Evolutionary conservation across 371 early-diverging fungal genomes (phyloP).

Genomic region (Amoeboaphelidium protococcarum): DNA sequence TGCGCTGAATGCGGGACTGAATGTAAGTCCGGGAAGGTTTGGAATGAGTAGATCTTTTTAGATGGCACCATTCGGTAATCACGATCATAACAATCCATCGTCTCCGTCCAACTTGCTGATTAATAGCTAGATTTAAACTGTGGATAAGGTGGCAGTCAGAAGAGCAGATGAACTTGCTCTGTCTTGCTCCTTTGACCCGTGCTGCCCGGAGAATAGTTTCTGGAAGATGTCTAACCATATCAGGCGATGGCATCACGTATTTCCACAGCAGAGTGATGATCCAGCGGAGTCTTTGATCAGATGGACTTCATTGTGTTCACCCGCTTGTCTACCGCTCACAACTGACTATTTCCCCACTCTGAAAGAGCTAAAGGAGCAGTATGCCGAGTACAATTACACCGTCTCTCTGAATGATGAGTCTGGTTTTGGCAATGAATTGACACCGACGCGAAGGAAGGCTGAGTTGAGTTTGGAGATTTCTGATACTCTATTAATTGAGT

Average conservation of each 20-base stretch:
- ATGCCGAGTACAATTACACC: constrained; percentile 52
- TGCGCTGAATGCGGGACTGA: too few species aligned
- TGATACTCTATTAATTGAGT: constrained; percentile 32
- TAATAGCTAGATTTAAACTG: too few species aligned
- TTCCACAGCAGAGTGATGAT: constrained; percentile 19
- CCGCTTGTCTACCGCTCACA: constrained; percentile 78
- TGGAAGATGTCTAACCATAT: constrained; percentile 29
- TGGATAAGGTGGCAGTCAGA: too few species aligned
- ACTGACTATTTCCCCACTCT: constrained; percentile 58
- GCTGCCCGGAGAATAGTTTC: constrained; percentile 30
- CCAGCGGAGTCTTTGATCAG: constrained; percentile 7
- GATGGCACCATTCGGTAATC: too few species aligned
- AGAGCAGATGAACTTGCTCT: too few species aligned
- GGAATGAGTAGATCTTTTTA: too few species aligned
- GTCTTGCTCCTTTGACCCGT: constrained; percentile 58
- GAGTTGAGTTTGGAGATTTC: not conserved
- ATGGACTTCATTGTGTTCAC: constrained; percentile 65
- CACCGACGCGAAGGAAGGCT: constrained; percentile 21
- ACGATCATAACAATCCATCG: too few species aligned
- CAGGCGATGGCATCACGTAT: constrained; percentile 58
- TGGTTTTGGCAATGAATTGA: constrained; percentile 22
- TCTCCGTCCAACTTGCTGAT: too few species aligned
- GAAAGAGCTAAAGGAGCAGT: constrained; percentile 36
- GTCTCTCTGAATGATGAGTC: constrained; percentile 35
- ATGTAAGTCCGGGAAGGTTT: too few species aligned